Evolutionary conservation across 23 red algal species (phyloP).

Genomic region (Porphyridium purpureum): DNA sequence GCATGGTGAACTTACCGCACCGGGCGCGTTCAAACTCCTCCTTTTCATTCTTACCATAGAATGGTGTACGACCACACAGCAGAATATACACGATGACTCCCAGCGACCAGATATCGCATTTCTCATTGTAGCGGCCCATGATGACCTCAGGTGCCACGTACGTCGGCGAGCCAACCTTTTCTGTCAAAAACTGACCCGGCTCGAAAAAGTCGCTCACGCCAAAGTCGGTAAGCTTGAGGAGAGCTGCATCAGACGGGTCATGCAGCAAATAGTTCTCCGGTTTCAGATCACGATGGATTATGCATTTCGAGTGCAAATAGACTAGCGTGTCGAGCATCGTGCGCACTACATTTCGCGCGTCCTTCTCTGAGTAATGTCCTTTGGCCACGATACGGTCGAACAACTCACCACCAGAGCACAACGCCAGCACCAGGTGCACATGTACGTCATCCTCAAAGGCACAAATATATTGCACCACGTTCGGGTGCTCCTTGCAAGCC

Average conservation of each 20-base stretch:
- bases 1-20: not conserved
- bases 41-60: not conserved
- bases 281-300: not conserved
- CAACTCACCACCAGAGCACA: not conserved
- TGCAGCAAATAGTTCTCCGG: not conserved
- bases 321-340: not conserved
- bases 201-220: not conserved
- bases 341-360: not conserved
- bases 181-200: not conserved
- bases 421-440: not conserved
- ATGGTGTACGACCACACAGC: not conserved
- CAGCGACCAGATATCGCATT: not conserved
- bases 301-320: not conserved
- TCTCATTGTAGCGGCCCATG: not conserved
- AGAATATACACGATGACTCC: constrained; percentile 1
- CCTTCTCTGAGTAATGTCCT: constrained; percentile 1
- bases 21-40: not conserved
- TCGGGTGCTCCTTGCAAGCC: not conserved
- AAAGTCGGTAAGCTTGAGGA: not conserved
- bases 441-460: not conserved
- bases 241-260: not conserved
- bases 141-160: not conserved
- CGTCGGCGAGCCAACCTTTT: not conserved
- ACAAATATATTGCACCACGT: not conserved
- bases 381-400: not conserved